Conservation (phyloP, 169 alveolate species). For the Eimeria brunetti region DNA sequence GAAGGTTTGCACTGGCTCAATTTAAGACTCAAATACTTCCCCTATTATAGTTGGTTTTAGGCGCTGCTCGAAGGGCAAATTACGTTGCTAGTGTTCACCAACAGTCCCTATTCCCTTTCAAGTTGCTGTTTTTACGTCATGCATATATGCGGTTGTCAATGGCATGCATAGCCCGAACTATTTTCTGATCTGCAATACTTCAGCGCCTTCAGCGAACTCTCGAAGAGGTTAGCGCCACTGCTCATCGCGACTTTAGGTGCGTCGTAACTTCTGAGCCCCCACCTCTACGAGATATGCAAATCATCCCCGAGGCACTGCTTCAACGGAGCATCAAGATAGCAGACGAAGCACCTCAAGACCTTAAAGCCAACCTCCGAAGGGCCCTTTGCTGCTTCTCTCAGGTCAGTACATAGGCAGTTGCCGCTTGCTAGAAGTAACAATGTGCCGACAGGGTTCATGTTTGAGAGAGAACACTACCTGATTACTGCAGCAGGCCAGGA, state of each 20-base stretch:
- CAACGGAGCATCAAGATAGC: constrained; percentile 95
- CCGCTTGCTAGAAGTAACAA: neutral
- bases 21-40: neutral
- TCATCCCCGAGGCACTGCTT: constrained; percentile 95
- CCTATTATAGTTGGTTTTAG: neutral
- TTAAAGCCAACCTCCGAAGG: constrained; percentile 95
- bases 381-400: constrained; percentile 93
- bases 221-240: constrained; percentile 64
- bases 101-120: neutral
- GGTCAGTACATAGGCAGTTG: constrained; percentile 78
- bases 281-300: constrained; percentile 92
- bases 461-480: neutral
- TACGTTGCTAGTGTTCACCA: neutral
- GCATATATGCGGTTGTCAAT: neutral
- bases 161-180: neutral
- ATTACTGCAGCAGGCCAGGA: neutral
- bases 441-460: neutral
- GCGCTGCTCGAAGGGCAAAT: neutral
- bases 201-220: constrained; percentile 78
- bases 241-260: constrained; percentile 94
- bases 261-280: constrained; percentile 97
- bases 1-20: constrained; percentile 79
- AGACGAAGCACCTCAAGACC: constrained; percentile 96
- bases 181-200: neutral
- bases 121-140: neutral